Conservation (phyloP, 768 basidiomycete species). For the Macrolepiota albuminosa region DNA sequence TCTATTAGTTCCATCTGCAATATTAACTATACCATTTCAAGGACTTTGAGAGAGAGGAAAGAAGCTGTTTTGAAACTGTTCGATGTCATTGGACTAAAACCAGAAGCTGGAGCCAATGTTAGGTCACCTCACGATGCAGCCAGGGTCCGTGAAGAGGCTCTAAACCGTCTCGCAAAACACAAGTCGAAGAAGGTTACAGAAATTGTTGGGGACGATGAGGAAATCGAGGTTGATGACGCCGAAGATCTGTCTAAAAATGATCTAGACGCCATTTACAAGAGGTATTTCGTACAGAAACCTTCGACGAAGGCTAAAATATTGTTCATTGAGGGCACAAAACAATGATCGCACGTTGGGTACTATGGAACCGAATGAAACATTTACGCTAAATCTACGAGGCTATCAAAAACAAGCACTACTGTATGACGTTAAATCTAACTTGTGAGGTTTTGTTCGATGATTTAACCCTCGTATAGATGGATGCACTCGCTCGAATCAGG, state of each 20-base stretch:
- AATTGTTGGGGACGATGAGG: constrained; percentile 77
- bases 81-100: constrained; percentile 64
- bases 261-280: constrained; percentile 79
- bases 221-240: constrained; percentile 77
- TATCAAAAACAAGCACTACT: constrained; percentile 93
- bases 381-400: constrained; percentile 68
- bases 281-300: constrained; percentile 35
- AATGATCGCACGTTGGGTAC: constrained; percentile 72
- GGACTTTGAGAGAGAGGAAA: constrained; percentile 75
- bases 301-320: background rate
- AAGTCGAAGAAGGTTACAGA: constrained; percentile 49
- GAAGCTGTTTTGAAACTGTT: constrained; percentile 69
- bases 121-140: constrained; percentile 27
- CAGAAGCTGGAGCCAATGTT: constrained; percentile 42
- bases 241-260: constrained; percentile 82
- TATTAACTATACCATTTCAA: constrained; percentile 10
- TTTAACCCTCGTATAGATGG: constrained; percentile 50
- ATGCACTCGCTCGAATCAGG: constrained; percentile 86
- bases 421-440: constrained; percentile 31
- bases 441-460: background rate
- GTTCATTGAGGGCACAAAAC: constrained; percentile 64
- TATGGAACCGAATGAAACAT: constrained; percentile 78
- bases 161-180: constrained; percentile 35
- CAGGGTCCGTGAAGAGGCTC: constrained; percentile 32
- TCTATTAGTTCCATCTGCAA: background rate